Conservation (phyloP, 352 stramenopile species). For the Globisporangium ultimum region DNA sequence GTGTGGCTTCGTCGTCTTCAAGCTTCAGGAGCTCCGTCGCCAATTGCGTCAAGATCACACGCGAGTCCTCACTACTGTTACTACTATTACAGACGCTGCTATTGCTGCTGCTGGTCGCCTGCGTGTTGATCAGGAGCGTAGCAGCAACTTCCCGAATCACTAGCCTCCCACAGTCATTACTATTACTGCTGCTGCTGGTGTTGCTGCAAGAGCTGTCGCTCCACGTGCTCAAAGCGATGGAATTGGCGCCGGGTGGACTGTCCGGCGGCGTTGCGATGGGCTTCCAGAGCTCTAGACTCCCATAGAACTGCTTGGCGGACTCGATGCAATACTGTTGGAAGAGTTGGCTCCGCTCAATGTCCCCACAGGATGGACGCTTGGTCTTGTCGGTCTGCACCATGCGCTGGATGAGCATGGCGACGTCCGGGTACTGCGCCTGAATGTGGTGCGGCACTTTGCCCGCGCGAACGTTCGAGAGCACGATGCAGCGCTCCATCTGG, state of each 20-base stretch:
- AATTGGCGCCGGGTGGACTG: background rate
- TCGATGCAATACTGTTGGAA: constrained; percentile 5
- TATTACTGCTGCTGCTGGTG: background rate
- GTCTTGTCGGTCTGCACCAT: constrained; percentile 49
- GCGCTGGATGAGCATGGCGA: constrained; percentile 37
- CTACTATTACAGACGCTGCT: background rate
- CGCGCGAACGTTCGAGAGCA: constrained; percentile 43
- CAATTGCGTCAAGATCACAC: background rate
- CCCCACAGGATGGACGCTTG: constrained; percentile 37
- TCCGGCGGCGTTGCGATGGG: background rate
- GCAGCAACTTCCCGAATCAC: too few relatives aligned
- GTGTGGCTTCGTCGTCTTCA: constrained; percentile 6
- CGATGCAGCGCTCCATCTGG: constrained; percentile 73
- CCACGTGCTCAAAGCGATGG: background rate
- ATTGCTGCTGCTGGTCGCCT: background rate
- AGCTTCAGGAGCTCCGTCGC: constrained; percentile 8
- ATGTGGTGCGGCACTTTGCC: constrained; percentile 35
- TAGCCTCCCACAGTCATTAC: too few relatives aligned
- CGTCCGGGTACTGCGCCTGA: constrained; percentile 30
- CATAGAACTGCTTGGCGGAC: constrained; percentile 2
- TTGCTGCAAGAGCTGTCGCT: too few relatives aligned
- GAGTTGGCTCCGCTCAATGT: constrained; percentile 35
- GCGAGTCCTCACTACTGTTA: background rate
- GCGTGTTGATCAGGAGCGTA: too few relatives aligned
- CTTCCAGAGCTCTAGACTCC: background rate